These are phyloP conservation scores for Samsoniella hepiali DNA, from an alignment of 2,329 filamentous ascomycete genomes.

Conservation along the genomic window DNA sequence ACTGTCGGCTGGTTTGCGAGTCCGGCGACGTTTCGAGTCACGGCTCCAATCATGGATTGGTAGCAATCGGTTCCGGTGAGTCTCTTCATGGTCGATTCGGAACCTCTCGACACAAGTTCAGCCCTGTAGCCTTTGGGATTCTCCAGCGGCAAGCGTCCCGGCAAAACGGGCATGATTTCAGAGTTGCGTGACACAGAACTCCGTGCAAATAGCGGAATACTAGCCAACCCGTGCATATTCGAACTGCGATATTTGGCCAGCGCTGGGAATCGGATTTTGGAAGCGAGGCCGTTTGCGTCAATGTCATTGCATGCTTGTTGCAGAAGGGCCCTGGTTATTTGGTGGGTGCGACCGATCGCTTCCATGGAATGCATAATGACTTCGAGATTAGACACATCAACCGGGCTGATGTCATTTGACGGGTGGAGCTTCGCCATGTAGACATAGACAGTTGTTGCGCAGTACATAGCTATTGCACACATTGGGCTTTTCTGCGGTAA, in stretches of 20 bases:
- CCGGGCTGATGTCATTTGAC: slow-evolving; percentile 53
- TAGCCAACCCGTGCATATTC: slow-evolving; percentile 31
- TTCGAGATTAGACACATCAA: slow-evolving; percentile 55
- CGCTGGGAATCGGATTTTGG: slow-evolving; percentile 35
- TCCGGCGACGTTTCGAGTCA: slow-evolving; percentile 30
- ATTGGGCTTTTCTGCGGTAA: slow-evolving; percentile 33
- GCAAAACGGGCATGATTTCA: slow-evolving; percentile 39
- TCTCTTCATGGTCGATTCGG: slow-evolving; percentile 15
- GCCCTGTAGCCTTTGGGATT: slow-evolving; percentile 27
- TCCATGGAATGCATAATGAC: slow-evolving; percentile 78
- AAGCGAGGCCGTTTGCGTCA: slow-evolving; percentile 47
- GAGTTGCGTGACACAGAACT: slow-evolving; percentile 42
- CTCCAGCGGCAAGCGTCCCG: slow-evolving; percentile 42
- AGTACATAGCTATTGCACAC: slow-evolving; percentile 75
- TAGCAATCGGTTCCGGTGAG: slow-evolving; percentile 29
- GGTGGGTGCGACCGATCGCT: slow-evolving; percentile 67
- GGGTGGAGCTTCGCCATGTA: slow-evolving; percentile 70
- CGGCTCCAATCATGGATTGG: slow-evolving; percentile 32
- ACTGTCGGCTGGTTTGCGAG: slow-evolving; percentile 13
- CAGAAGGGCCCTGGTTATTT: slow-evolving; percentile 79
- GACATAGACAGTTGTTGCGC: slow-evolving; percentile 78
- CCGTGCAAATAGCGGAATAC: slow-evolving; percentile 48
- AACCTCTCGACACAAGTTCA: neutral
- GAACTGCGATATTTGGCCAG: slow-evolving; percentile 33
- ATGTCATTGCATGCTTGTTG: slow-evolving; percentile 82